Percentiles rank a stretch among this genome's conserved stretches.
phyloP scores from a whole-genome alignment of 169 alveolate species.

The Besnoitia besnoiti region DNA sequence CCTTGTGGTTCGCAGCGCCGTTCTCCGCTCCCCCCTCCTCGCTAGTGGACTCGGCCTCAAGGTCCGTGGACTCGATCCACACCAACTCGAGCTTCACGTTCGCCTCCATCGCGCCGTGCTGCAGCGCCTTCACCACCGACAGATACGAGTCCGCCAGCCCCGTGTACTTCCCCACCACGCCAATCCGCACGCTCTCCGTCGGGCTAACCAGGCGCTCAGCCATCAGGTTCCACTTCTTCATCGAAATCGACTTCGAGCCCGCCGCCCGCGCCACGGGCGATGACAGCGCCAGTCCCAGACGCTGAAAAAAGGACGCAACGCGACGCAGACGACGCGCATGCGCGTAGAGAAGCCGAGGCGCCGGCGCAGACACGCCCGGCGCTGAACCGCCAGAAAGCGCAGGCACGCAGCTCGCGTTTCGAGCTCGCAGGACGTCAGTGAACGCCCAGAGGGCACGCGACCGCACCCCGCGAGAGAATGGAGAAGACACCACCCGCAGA shows the following conservation, averaged over 20 bases:
- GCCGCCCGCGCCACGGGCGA: neutral
- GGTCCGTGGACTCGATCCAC: constrained; percentile 82
- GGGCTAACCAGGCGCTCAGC: constrained; percentile 45
- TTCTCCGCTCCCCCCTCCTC: constrained; percentile 18
- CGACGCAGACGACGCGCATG: neutral
- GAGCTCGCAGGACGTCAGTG: no score
- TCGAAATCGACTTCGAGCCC: neutral
- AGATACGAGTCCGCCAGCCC: constrained; percentile 92
- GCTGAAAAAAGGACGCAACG: neutral
- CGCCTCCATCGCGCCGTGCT: constrained; percentile 91
- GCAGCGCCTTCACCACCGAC: constrained; percentile 91
- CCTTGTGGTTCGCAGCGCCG: constrained; percentile 53
- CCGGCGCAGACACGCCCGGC: no score
- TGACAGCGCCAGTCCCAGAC: neutral
- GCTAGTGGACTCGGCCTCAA: constrained; percentile 66
- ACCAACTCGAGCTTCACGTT: constrained; percentile 76
- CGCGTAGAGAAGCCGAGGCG: no score
- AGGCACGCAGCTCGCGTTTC: no score
- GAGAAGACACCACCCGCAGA: no score
- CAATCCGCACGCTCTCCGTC: constrained; percentile 80
- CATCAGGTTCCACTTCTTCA: constrained; percentile 42
- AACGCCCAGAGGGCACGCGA: no score
- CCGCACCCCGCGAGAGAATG: no score
- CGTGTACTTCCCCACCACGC: constrained; percentile 94
- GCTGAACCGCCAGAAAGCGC: no score